Evolutionary conservation across 805 yeast species (phyloP), one percentile per base, ranked within the genome.

Genomic region (Nematodospora valgi): DNA sequence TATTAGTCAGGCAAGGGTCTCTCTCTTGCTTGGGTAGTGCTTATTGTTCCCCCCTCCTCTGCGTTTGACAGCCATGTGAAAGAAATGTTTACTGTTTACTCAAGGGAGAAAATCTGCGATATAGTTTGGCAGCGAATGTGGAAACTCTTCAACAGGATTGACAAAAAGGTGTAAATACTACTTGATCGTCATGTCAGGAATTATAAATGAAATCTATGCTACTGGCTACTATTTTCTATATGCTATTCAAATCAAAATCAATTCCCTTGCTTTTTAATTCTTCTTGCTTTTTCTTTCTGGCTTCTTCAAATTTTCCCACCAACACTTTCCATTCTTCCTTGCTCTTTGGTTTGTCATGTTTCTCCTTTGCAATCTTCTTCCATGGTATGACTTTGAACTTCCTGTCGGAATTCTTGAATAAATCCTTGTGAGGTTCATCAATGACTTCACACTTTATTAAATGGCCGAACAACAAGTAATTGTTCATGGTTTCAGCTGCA

Each of bases 401-500:
- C 30, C 56, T 58, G 52, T 76, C 70, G 23, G 78, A 66, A 25
- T 82, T 81, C 35, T 59, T 64, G 60, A 81, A 84, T 44, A 84
- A 62, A 45, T 76, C 71, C 48, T 74, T 70, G 48, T 78, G 74
- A 8, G 76, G 70, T 31, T 74, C 58, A 23, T 84, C 89, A 31
- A 76, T 51, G 12, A 75, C 54, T 16, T 68, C 60, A 42, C 70
- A 70, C 60, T 85, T 82, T 48, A 93, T 66, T 43, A 89, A 74
- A 59, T 91, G 97, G 5, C 94, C 94, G 64, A 86, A 80, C 29
- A 93, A 56, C 43, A 93, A 72, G 52, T 93, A 93, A 63, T 93
- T 93, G 62, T 93, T 82, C 98, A 93, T 93, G 30, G 97, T 81
- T 46, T 93, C 98, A 42, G 84, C 85, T 3, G 96, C 98, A 42